A percentile compares a stretch with the other conserved stretches of the same genome.
Conservation (phyloP, 495 filamentous ascomycete species). For the Xylaria flabelliformis region DNA sequence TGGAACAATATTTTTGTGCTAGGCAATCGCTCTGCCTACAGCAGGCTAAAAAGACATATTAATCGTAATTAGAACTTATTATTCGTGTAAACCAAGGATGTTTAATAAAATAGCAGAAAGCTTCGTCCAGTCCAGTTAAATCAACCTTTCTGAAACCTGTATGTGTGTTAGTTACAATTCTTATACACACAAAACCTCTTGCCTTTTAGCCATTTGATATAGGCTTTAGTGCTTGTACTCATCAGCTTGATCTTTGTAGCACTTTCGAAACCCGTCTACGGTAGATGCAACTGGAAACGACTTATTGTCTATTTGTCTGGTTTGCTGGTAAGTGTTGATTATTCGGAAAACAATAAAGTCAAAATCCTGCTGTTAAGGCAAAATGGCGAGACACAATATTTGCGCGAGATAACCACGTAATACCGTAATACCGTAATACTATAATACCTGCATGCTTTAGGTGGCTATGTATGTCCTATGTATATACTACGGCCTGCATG, state of each 20-base stretch:
- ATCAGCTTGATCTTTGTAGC: neutral
- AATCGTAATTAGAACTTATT: neutral
- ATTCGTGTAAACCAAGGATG: conserved; percentile 2
- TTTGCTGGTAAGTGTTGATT: too few relatives aligned
- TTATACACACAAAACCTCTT: neutral
- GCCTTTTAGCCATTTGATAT: neutral
- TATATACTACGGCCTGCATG: too few relatives aligned
- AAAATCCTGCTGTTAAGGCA: too few relatives aligned
- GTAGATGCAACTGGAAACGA: neutral
- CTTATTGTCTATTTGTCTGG: too few relatives aligned
- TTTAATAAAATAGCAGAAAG: neutral
- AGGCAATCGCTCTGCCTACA: neutral
- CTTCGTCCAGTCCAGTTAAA: neutral
- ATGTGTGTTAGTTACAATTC: neutral
- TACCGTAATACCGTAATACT: too few relatives aligned
- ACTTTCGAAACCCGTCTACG: neutral
- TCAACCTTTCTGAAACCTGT: neutral
- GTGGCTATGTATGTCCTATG: too few relatives aligned
- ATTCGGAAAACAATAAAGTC: too few relatives aligned
- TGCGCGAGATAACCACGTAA: too few relatives aligned
- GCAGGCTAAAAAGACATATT: neutral
- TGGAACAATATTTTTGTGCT: too few relatives aligned
- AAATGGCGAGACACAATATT: too few relatives aligned
- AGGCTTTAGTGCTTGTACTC: neutral
- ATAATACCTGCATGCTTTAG: too few relatives aligned